Evolutionary conservation across 2,329 filamentous ascomycete genomes (phyloP).

Genomic region (Scedosporium boydii): DNA sequence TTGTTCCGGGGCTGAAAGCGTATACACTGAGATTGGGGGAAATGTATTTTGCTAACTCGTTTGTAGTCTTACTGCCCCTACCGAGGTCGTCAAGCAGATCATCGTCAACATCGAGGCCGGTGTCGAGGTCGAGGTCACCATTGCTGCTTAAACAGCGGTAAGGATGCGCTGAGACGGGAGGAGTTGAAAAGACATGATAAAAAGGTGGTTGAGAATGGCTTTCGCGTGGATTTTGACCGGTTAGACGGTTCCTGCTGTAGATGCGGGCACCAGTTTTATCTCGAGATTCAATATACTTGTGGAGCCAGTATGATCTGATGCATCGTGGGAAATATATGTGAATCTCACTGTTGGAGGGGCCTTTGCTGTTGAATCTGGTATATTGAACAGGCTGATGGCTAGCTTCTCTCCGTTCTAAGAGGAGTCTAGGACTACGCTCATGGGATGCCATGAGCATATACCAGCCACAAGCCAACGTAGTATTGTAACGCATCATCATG

Average conservation of each 20-base stretch:
- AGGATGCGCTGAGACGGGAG: background rate
- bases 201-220: slow-evolving; percentile 5
- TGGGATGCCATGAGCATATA: no score
- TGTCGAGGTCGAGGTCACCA: slow-evolving; percentile 89
- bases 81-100: slow-evolving; percentile 95
- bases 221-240: background rate
- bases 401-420: no score
- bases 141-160: slow-evolving; percentile 57
- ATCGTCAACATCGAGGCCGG: slow-evolving; percentile 93
- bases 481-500: background rate
- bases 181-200: background rate
- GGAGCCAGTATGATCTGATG: no score
- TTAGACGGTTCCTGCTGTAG: background rate
- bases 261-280: background rate
- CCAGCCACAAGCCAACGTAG: no score
- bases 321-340: no score
- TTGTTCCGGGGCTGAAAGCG: no score
- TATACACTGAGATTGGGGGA: no score
- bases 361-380: no score
- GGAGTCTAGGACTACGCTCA: no score
- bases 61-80: slow-evolving; percentile 78
- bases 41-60: background rate
- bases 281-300: background rate
- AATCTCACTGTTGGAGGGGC: no score
- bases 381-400: no score